Evolutionary conservation across 345 rosid genomes (phyloP), one percentile per base, ranked within the genome.

Genomic region (Triadica sebifera): DNA sequence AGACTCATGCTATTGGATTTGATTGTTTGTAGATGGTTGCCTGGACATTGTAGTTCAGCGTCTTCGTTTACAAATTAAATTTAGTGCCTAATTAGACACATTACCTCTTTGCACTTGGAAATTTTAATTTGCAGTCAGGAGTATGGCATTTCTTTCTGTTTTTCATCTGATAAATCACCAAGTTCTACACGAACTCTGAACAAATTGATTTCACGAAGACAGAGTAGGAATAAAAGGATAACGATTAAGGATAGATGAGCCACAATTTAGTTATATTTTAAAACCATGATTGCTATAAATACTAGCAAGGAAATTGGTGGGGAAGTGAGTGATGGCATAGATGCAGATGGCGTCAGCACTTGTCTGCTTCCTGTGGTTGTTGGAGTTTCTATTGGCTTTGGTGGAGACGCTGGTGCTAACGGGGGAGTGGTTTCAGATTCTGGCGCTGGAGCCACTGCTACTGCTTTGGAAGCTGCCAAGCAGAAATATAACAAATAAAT

Each of bases 381-480:
- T 0, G 74, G 66, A 22, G 76, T 38, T 24, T 73, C 80, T 19
- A 78, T 64, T 51, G 58, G 60, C 38, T 2, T 73, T 0, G 84
- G 76, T 15, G 85, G 69, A 43, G 69, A 73, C n/a, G 79, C 84
- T 8, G 86, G 89, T 13, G 77, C 1, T 20, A 64, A 53, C 8
- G 77, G 80, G 25, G 60, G 6, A 5, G 77, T 53, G 12, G 65
- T 50, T 50, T 69, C 83, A 8, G 71, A 74, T 62, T 81, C 59
- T 25, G 84, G 80, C 24, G 81, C 69, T 13, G 84, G 86, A 17
- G 85, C 81, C 20, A 20, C 50, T 15, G 71, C 83, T 46, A 47
- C 65, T 62, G 85, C 85, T 74, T 77, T 76, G 59, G 89, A 86
- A 83, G 85, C 90, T 89, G 81, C 53, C 7, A 39, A 45, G 20